Percentiles rank a stretch among this genome's conserved stretches.
phyloP scores from a whole-genome alignment of 495 filamentous ascomycete genomes.

The Tetracladium setigerum region DNA sequence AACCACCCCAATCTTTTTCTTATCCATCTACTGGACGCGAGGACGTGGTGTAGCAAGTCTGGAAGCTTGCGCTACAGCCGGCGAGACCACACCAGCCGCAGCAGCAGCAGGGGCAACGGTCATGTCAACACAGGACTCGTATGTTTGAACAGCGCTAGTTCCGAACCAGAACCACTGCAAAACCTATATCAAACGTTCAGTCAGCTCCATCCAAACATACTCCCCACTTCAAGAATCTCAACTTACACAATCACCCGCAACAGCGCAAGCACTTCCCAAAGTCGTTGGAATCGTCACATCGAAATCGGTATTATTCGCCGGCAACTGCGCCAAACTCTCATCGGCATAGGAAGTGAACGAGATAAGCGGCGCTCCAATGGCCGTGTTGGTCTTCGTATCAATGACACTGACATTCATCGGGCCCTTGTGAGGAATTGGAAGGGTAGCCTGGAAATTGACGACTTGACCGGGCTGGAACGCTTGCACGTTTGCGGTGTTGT shows the following conservation, averaged over 20 bases:
- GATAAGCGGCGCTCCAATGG: slow-evolving; percentile 9
- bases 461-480: slow-evolving; percentile 51
- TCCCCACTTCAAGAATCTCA: not conserved
- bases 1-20: too few species aligned
- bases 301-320: slow-evolving; percentile 54
- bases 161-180: slow-evolving; percentile 69
- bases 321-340: slow-evolving; percentile 33
- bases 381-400: slow-evolving; percentile 11
- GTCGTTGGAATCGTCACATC: slow-evolving; percentile 54
- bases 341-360: slow-evolving; percentile 35
- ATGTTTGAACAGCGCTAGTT: slow-evolving; percentile 58
- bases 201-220: not conserved
- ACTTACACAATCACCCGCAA: slow-evolving; percentile 51
- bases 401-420: slow-evolving; percentile 15
- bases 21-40: too few species aligned
- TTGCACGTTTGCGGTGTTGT: slow-evolving; percentile 61
- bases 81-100: slow-evolving; percentile 2
- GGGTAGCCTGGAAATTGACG: slow-evolving; percentile 45
- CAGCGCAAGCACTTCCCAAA: slow-evolving; percentile 47
- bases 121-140: slow-evolving; percentile 69
- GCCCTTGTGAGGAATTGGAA: slow-evolving; percentile 15
- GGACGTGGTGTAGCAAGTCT: too few species aligned
- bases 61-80: not conserved
- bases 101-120: slow-evolving; percentile 28
- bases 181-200: slow-evolving; percentile 1